Conservation (phyloP, 2,329 filamentous ascomycete species). For the Ophiocordyceps camponoti-rufipedis region DNA sequence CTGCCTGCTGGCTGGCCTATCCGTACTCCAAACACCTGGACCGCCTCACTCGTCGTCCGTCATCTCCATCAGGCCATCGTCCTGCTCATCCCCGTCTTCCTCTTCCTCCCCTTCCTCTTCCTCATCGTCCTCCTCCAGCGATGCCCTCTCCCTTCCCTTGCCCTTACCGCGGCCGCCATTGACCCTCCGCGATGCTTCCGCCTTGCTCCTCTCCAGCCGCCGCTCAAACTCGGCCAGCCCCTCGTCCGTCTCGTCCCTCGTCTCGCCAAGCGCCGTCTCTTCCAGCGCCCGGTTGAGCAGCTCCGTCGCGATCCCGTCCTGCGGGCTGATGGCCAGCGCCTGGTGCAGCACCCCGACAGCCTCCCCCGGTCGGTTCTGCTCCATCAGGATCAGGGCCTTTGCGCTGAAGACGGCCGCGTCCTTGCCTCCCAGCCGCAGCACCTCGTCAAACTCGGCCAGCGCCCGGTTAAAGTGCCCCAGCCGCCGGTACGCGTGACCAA, state of each 20-base stretch:
- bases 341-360: constrained; percentile 74
- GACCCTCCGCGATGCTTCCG: constrained; percentile 20
- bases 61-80: constrained; percentile 35
- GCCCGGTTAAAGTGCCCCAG: constrained; percentile 51
- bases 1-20: too few species aligned
- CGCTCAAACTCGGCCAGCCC: constrained; percentile 32
- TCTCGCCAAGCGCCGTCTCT: constrained; percentile 33
- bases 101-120: constrained; percentile 17
- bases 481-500: constrained; percentile 74
- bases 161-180: constrained; percentile 20
- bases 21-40: neutral
- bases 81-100: constrained; percentile 16
- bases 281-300: constrained; percentile 54
- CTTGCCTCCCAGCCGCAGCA: constrained; percentile 65
- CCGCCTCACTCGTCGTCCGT: constrained; percentile 31
- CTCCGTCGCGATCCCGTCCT: constrained; percentile 68
- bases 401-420: constrained; percentile 63
- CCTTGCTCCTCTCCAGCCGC: constrained; percentile 27
- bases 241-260: constrained; percentile 26
- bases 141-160: constrained; percentile 13
- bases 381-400: constrained; percentile 70
- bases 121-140: too few species aligned
- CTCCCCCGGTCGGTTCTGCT: constrained; percentile 55
- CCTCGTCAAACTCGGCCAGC: constrained; percentile 69
- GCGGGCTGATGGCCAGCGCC: constrained; percentile 58